A percentile compares a stretch with the other conserved stretches of the same genome.
Evolutionary conservation across 805 yeast genomes (phyloP).

Genomic region (Ogataea salicorniae): DNA sequence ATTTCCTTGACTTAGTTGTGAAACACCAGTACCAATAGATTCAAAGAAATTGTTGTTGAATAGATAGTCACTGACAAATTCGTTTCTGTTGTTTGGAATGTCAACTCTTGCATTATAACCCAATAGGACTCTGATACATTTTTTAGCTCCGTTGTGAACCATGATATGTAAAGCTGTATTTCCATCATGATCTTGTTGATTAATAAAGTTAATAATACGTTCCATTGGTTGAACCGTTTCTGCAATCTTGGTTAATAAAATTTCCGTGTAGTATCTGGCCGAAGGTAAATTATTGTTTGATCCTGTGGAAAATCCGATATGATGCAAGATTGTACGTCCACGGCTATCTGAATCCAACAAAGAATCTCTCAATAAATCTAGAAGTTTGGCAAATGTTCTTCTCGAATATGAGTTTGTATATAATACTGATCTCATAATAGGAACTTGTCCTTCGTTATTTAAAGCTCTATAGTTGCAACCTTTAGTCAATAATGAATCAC

Average conservation of each 20-base stretch:
- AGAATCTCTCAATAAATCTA: conserved; percentile 71
- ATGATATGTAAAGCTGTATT: conserved; percentile 53
- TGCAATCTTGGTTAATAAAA: conserved; percentile 66
- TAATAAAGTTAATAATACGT: conserved; percentile 50
- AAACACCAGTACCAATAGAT: conserved; percentile 1
- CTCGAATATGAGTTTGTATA: conserved; percentile 85
- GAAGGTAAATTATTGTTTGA: conserved; percentile 68
- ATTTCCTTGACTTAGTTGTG: background rate
- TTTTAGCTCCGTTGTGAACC: conserved; percentile 39
- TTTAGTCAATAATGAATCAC: conserved; percentile 65
- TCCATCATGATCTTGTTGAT: conserved; percentile 53
- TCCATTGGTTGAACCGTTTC: conserved; percentile 55
- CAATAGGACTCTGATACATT: conserved; percentile 40
- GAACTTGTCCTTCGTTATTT: conserved; percentile 77
- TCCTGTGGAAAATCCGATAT: conserved; percentile 67
- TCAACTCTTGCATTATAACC: conserved; percentile 51
- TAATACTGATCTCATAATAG: conserved; percentile 75
- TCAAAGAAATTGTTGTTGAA: conserved; percentile 21
- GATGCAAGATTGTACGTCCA: conserved; percentile 79
- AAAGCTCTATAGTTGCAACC: conserved; percentile 65
- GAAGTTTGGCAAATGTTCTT: conserved; percentile 71
- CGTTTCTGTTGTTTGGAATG: conserved; percentile 42
- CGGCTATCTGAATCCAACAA: conserved; percentile 71
- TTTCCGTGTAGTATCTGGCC: conserved; percentile 77
- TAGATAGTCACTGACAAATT: conserved; percentile 36